Percentiles rank a stretch among this genome's conserved stretches.
phyloP scores from a whole-genome alignment of 345 rosid genomes.

The Excoecaria agallocha region DNA sequence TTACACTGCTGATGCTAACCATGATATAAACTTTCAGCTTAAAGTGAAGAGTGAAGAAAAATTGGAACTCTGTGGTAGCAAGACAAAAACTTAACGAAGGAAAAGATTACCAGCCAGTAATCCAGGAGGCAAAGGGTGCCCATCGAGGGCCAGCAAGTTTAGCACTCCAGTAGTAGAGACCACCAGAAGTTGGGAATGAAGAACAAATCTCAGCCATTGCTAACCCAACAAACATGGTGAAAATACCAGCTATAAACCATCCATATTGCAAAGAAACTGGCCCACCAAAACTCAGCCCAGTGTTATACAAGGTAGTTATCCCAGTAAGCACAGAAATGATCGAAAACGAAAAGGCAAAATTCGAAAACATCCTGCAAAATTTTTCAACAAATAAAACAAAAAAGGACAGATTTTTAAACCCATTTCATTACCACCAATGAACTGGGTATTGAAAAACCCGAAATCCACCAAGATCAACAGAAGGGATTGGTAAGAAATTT shows the following conservation, averaged over 20 bases:
- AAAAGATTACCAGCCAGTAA: slow-evolving; percentile 78
- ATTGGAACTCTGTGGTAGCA: neutral
- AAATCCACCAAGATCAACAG: neutral
- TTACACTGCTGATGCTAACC: neutral
- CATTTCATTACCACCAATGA: slow-evolving; percentile 7
- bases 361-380: slow-evolving; percentile 73
- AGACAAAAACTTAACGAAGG: neutral
- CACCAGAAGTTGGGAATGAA: slow-evolving; percentile 94
- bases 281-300: slow-evolving; percentile 77
- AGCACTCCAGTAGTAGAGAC: slow-evolving; percentile 99
- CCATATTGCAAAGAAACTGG: slow-evolving; percentile 79
- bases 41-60: neutral
- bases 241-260: slow-evolving; percentile 74
- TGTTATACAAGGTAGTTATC: slow-evolving; percentile 83
- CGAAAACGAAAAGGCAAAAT: slow-evolving; percentile 91
- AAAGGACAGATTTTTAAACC: neutral
- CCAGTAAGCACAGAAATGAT: slow-evolving; percentile 89
- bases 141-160: slow-evolving; percentile 84
- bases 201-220: slow-evolving; percentile 99
- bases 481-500: slow-evolving; percentile 25
- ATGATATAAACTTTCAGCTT: neutral
- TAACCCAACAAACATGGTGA: slow-evolving; percentile 82
- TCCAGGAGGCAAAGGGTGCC: slow-evolving; percentile 97
- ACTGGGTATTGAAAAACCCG: neutral
- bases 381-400: neutral